A percentile compares a stretch with the other conserved stretches of the same genome.
Conservation (phyloP, 2,329 filamentous ascomycete species). For the Ilyonectria destructans region DNA sequence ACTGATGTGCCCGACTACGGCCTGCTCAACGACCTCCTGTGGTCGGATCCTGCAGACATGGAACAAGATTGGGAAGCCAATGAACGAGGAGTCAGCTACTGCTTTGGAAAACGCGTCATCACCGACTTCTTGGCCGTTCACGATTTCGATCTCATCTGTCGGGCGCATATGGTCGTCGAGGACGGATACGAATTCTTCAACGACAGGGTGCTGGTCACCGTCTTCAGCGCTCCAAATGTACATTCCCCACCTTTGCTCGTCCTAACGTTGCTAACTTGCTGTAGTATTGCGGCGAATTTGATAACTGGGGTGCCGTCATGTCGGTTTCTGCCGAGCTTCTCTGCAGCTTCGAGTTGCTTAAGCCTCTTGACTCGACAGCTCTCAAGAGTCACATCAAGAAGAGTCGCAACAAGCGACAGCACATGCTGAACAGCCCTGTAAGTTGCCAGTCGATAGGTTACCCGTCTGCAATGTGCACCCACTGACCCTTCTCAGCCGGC, state of each 20-base stretch:
- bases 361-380: conserved; percentile 95
- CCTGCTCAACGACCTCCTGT: conserved; percentile 92
- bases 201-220: conserved; percentile 93
- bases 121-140: conserved; percentile 95
- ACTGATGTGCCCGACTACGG: conserved; percentile 99
- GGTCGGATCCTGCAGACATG: conserved; percentile 99
- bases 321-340: conserved; percentile 94
- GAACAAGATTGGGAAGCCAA: conserved; percentile 98
- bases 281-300: conserved; percentile 98
- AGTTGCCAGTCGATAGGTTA: conserved; percentile 58
- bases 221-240: conserved; percentile 98
- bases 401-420: conserved; percentile 93
- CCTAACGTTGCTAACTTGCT: conserved; percentile 47
- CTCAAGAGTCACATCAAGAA: conserved; percentile 99
- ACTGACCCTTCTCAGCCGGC: conserved; percentile 62
- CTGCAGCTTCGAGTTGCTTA: conserved; percentile 97
- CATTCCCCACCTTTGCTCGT: conserved; percentile 58
- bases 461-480: not conserved
- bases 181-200: conserved; percentile 99
- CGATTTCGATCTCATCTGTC: conserved; percentile 97
- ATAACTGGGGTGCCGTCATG: conserved; percentile 99
- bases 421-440: conserved; percentile 96
- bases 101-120: conserved; percentile 98
- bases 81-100: conserved; percentile 96
- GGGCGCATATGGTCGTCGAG: conserved; percentile 99